Percentiles rank a stretch among this genome's conserved stretches.
These are phyloP conservation scores for Oxytropis ochrocephala DNA, from an alignment of 306 rosid genomes.

Conservation along the genomic window DNA sequence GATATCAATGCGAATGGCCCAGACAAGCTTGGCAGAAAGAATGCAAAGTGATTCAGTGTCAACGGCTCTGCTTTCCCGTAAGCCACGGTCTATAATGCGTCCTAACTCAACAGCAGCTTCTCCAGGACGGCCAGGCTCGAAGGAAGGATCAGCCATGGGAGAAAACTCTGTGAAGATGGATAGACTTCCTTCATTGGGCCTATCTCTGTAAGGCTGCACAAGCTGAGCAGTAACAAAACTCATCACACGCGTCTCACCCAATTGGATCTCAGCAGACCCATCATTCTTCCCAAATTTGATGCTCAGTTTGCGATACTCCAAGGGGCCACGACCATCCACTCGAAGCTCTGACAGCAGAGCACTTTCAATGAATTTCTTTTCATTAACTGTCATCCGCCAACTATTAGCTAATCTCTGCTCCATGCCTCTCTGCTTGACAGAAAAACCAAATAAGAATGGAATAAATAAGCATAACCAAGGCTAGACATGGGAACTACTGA, in stretches of 20 bases:
- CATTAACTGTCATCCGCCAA: constrained; percentile 54
- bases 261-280: constrained; percentile 71
- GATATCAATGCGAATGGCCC: constrained; percentile 83
- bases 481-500: not conserved
- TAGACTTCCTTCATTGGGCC: constrained; percentile 84
- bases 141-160: constrained; percentile 95
- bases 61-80: constrained; percentile 78
- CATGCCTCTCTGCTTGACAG: constrained; percentile 21
- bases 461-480: too few species aligned
- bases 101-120: constrained; percentile 77
- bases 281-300: constrained; percentile 64
- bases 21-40: constrained; percentile 64
- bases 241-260: constrained; percentile 78
- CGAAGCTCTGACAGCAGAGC: constrained; percentile 61
- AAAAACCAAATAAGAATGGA: not conserved
- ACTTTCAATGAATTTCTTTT: constrained; percentile 55
- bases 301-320: constrained; percentile 59
- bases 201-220: constrained; percentile 69
- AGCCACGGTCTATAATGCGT: constrained; percentile 76
- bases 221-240: constrained; percentile 62
- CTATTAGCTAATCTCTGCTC: constrained; percentile 67
- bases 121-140: constrained; percentile 78
- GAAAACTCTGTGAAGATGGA: constrained; percentile 87
- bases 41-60: constrained; percentile 81
- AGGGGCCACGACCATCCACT: constrained; percentile 77